phyloP scores from a whole-genome alignment of 345 rosid genomes.

The Populus nigra region DNA sequence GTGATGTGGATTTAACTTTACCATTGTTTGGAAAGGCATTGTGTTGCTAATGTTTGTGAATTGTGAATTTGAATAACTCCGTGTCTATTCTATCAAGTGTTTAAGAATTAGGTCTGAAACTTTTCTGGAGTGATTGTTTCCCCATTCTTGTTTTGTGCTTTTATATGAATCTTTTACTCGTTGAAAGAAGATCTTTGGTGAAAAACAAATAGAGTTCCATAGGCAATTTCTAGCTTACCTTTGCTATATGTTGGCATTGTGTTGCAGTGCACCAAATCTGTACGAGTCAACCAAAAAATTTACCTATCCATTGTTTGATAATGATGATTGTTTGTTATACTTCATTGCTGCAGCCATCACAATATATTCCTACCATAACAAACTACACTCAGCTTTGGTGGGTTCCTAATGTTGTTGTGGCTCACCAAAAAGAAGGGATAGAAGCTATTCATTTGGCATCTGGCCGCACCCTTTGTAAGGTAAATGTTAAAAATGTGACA shows the following conservation, averaged over 20 bases:
- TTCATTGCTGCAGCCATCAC: constrained; percentile 52
- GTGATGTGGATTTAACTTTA: background rate
- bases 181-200: background rate
- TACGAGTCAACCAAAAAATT: background rate
- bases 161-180: background rate
- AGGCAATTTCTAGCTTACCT: background rate
- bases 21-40: background rate
- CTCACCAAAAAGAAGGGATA: constrained; percentile 95
- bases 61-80: background rate
- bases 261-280: background rate
- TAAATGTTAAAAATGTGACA: constrained; percentile 25
- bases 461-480: constrained; percentile 95
- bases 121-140: background rate
- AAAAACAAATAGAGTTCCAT: background rate
- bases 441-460: constrained; percentile 94
- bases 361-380: constrained; percentile 85
- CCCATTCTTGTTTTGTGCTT: background rate
- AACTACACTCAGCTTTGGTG: constrained; percentile 95
- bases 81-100: background rate
- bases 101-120: background rate
- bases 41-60: background rate
- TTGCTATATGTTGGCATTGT: background rate
- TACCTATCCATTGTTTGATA: background rate
- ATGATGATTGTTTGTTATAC: background rate
- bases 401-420: constrained; percentile 98